A percentile compares a stretch with the other conserved stretches of the same genome.
phyloP scores from a whole-genome alignment of 1,139 yeast species.

The Nakaseomyces delphensis region DNA sequence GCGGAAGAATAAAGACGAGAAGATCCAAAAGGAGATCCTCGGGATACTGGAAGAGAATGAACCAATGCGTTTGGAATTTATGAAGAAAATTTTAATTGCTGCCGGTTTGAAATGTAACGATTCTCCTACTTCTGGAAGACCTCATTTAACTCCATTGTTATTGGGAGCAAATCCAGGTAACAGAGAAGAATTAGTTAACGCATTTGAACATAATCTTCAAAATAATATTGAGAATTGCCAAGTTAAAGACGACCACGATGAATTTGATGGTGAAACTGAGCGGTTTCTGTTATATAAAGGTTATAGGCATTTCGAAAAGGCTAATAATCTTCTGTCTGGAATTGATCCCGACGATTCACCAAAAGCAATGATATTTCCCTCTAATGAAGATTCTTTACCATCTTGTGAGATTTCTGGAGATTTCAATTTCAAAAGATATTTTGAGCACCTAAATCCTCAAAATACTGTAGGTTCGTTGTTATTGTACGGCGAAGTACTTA shows the following conservation, averaged over 20 bases:
- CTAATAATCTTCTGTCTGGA: constrained; percentile 20
- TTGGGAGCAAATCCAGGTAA: constrained; percentile 32
- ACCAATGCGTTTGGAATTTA: constrained; percentile 42
- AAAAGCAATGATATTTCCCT: constrained; percentile 40
- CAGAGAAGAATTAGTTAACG: constrained; percentile 32
- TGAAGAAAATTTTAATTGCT: constrained; percentile 46
- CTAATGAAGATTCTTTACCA: constrained; percentile 37
- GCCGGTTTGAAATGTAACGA: constrained; percentile 60
- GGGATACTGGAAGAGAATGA: constrained; percentile 39
- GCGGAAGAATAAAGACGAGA: constrained; percentile 30
- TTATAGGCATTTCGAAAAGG: constrained; percentile 28
- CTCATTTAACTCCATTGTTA: constrained; percentile 50
- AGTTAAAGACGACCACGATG: constrained; percentile 14
- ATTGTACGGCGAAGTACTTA: constrained; percentile 79
- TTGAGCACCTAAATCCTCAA: constrained; percentile 36
- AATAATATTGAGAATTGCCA: constrained; percentile 10
- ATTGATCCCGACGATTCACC: constrained; percentile 48
- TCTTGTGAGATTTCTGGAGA: constrained; percentile 52
- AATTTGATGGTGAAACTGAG: constrained; percentile 23
- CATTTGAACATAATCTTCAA: constrained; percentile 16
- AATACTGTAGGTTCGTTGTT: constrained; percentile 52
- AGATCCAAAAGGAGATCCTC: constrained; percentile 35
- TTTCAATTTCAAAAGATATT: constrained; percentile 57
- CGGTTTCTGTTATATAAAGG: constrained; percentile 31
- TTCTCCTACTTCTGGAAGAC: constrained; percentile 38